These are phyloP conservation scores for Adansonia rubrostipa DNA, from an alignment of 441 rosid species.

Conservation along the genomic window DNA sequence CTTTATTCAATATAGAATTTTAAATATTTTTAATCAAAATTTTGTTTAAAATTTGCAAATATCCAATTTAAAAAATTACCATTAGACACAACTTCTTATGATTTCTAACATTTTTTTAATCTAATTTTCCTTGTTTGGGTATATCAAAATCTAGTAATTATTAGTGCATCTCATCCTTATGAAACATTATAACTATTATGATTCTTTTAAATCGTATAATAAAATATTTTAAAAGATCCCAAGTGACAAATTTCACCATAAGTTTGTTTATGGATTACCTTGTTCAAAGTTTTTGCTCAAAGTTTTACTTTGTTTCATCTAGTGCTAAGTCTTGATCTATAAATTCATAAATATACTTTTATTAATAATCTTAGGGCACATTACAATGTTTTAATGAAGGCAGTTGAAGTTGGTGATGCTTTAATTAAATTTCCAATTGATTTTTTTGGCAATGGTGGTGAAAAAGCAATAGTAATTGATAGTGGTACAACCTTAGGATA, in stretches of 20 bases:
- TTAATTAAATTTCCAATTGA: conserved; percentile 56
- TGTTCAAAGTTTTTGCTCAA: too few species aligned
- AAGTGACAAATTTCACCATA: not conserved
- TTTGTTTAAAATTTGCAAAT: too few species aligned
- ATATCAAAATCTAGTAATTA: not conserved
- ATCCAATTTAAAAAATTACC: too few species aligned
- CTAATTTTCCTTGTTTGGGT: too few species aligned
- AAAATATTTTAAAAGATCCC: not conserved
- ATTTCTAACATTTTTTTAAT: too few species aligned
- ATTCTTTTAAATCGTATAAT: not conserved
- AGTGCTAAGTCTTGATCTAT: not conserved
- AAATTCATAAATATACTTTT: conserved; percentile 8
- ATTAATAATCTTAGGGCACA: conserved; percentile 62
- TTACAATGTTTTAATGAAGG: conserved; percentile 76
- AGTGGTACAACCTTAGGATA: conserved; percentile 93
- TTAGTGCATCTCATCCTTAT: not conserved
- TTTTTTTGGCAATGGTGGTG: conserved; percentile 52
- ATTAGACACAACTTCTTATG: too few species aligned
- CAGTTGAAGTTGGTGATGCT: conserved; percentile 66
- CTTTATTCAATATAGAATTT: too few species aligned
- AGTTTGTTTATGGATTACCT: not conserved
- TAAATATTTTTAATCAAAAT: too few species aligned
- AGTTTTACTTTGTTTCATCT: not conserved
- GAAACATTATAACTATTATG: not conserved
- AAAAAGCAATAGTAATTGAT: conserved; percentile 71